phyloP scores from a whole-genome alignment of 495 filamentous ascomycete species.

The Friedmanniomyces simplex region DNA sequence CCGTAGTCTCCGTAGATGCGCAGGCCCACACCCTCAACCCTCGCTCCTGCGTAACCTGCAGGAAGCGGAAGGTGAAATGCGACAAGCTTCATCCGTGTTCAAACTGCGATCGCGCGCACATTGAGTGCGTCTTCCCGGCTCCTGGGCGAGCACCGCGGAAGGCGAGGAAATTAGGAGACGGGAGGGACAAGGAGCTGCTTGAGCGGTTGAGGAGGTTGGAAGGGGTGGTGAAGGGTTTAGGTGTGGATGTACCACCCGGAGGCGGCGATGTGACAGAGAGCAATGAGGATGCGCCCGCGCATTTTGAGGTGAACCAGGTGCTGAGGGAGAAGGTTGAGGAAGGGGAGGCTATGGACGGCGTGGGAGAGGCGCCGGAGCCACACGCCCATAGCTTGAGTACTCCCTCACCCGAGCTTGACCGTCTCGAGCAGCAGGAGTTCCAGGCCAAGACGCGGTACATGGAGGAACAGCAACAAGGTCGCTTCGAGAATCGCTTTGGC shows the following conservation, averaged over 20 bases:
- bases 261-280: background rate
- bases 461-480: slow-evolving; percentile 19
- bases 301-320: background rate
- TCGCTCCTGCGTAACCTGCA: slow-evolving; percentile 75
- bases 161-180: slow-evolving; percentile 57
- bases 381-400: background rate
- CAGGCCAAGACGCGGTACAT: slow-evolving; percentile 24
- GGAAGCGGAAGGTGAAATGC: slow-evolving; percentile 75
- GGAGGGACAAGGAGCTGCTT: slow-evolving; percentile 50
- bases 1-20: slow-evolving; percentile 7
- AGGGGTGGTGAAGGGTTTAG: slow-evolving; percentile 64
- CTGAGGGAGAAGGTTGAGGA: background rate
- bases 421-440: slow-evolving; percentile 1
- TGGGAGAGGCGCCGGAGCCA: background rate
- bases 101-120: slow-evolving; percentile 68
- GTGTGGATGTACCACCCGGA: slow-evolving; percentile 32
- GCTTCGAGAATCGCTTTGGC: slow-evolving; percentile 48
- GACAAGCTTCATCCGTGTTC: slow-evolving; percentile 76
- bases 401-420: background rate
- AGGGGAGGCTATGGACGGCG: background rate
- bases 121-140: slow-evolving; percentile 74
- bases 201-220: slow-evolving; percentile 69
- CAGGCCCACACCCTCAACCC: slow-evolving; percentile 39
- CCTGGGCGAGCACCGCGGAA: slow-evolving; percentile 70
- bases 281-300: background rate